phyloP scores from a whole-genome alignment of 2,329 filamentous ascomycete species.

The Pseudocercospora pini-densiflorae region DNA sequence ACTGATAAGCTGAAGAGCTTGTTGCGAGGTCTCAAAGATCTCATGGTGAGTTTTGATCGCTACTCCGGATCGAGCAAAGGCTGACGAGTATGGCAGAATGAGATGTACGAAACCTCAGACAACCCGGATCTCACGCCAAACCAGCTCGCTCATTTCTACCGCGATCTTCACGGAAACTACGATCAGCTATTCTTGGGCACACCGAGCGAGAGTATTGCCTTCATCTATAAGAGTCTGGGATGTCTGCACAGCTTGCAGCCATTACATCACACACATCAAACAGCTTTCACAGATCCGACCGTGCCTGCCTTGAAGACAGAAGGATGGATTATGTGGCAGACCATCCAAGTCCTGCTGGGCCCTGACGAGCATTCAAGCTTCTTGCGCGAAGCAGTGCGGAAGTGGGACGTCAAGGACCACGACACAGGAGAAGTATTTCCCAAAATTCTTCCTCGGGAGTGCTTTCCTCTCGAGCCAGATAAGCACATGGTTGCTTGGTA shows the following conservation, averaged over 20 bases:
- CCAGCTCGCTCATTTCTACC: constrained; percentile 57
- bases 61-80: neutral
- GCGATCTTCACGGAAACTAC: constrained; percentile 51
- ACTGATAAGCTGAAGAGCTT: constrained; percentile 52
- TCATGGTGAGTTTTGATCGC: constrained; percentile 45
- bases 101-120: constrained; percentile 48
- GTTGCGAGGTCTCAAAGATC: constrained; percentile 51
- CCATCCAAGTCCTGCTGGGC: constrained; percentile 83
- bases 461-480: constrained; percentile 75
- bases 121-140: constrained; percentile 53
- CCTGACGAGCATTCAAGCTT: constrained; percentile 88
- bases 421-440: constrained; percentile 64
- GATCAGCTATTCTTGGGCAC: constrained; percentile 75
- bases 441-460: constrained; percentile 66
- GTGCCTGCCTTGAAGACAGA: constrained; percentile 81
- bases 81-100: constrained; percentile 41
- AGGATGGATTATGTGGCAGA: constrained; percentile 94
- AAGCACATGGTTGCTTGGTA: constrained; percentile 87
- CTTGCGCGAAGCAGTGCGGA: constrained; percentile 76
- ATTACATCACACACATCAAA: constrained; percentile 56
- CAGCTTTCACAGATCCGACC: constrained; percentile 71
- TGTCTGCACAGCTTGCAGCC: constrained; percentile 83
- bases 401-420: constrained; percentile 77
- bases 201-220: constrained; percentile 75
- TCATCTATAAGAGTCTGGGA: constrained; percentile 89